Evolutionary conservation across 768 basidiomycete genomes (phyloP).

Genomic region (Solioccasus polychromus): DNA sequence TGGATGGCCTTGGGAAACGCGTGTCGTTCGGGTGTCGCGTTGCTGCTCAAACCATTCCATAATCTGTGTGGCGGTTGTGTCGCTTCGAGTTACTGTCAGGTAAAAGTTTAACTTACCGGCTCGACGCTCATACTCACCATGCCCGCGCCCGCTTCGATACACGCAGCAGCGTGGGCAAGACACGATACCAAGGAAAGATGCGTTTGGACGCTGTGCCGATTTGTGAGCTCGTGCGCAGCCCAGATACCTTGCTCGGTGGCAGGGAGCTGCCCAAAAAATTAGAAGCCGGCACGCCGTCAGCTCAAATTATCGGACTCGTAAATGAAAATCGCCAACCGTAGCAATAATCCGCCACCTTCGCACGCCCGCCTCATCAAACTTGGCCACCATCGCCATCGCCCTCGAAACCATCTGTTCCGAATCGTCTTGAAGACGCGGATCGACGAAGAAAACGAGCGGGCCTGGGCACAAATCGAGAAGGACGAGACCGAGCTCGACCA

Average conservation of each 20-base stretch:
- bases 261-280: conserved; percentile 41
- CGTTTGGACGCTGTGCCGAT: conserved; percentile 40
- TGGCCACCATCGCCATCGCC: conserved; percentile 39
- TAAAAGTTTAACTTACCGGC: conserved; percentile 37
- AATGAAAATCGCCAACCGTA: conserved; percentile 36
- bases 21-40: background rate
- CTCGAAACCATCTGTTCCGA: conserved; percentile 38
- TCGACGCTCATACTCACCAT: conserved; percentile 49
- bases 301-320: background rate
- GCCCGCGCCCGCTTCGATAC: conserved; percentile 49
- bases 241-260: conserved; percentile 53
- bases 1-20: conserved; percentile 30
- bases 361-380: conserved; percentile 42
- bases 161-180: conserved; percentile 53
- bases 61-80: conserved; percentile 29
- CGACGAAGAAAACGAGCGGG: conserved; percentile 49
- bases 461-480: conserved; percentile 45
- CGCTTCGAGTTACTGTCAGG: background rate
- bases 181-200: conserved; percentile 53
- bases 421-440: conserved; percentile 44
- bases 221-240: conserved; percentile 43
- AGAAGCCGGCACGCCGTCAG: background rate
- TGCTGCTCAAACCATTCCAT: conserved; percentile 42
- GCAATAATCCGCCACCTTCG: conserved; percentile 42
- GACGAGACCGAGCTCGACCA: conserved; percentile 48